Conservation (phyloP, 73 alveolate genomes). For the Tetrahymena borealis region DNA sequence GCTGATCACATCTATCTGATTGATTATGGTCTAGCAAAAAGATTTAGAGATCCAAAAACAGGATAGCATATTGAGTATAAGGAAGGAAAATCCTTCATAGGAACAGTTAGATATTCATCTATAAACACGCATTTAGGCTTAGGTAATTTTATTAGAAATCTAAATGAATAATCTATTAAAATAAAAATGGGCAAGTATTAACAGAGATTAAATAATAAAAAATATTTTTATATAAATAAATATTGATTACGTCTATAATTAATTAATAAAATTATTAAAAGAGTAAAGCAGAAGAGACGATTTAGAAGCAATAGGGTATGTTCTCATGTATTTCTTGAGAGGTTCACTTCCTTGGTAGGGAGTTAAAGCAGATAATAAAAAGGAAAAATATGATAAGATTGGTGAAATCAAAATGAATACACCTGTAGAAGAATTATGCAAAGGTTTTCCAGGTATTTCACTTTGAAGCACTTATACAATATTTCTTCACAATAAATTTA, state of each 20-base stretch:
- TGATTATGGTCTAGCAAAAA: conserved; percentile 53
- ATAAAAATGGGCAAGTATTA: no score
- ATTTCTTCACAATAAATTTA: background rate
- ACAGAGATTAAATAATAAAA: no score
- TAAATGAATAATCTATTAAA: no score
- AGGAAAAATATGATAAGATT: conserved; percentile 66
- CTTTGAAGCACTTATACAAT: background rate
- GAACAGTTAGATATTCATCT: conserved; percentile 75
- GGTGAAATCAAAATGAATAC: conserved; percentile 56
- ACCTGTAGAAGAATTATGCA: conserved; percentile 62
- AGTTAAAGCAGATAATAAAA: conserved; percentile 49
- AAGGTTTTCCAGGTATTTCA: conserved; percentile 65
- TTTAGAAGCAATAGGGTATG: conserved; percentile 62
- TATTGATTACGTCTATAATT: background rate
- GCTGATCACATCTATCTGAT: conserved; percentile 48
- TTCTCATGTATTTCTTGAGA: conserved; percentile 59
- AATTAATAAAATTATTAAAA: background rate
- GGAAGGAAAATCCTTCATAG: conserved; percentile 68
- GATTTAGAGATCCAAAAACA: conserved; percentile 46
- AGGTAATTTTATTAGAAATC: background rate
- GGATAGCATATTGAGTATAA: conserved; percentile 55
- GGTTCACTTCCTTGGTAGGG: conserved; percentile 89
- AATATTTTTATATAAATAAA: background rate
- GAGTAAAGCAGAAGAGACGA: conserved; percentile 69
- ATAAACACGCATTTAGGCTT: conserved; percentile 62